Evolutionary conservation across 129 eudicot species (phyloP).

Genomic region (Tanacetum coccineum): DNA sequence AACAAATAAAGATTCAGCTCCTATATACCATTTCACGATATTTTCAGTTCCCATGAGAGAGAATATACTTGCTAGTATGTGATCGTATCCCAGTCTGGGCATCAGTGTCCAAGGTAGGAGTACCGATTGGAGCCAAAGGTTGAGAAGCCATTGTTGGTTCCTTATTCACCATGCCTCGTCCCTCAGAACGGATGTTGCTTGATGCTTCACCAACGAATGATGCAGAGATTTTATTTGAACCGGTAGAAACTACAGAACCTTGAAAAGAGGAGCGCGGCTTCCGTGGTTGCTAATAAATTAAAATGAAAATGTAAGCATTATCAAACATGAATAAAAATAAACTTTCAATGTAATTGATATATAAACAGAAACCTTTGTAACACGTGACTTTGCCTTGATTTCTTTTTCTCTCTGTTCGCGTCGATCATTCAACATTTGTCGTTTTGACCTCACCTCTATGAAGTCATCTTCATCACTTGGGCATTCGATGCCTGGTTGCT

Average conservation of each 20-base stretch:
- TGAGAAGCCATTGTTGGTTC: slow-evolving; percentile 20
- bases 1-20: not conserved
- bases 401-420: slow-evolving; percentile 95
- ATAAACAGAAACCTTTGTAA: slow-evolving; percentile 45
- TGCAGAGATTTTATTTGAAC: slow-evolving; percentile 28
- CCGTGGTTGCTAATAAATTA: slow-evolving; percentile 47
- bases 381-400: slow-evolving; percentile 64
- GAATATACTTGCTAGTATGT: slow-evolving; percentile 52
- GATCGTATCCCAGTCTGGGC: slow-evolving; percentile 28
- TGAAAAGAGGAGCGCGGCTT: slow-evolving; percentile 49
- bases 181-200: slow-evolving; percentile 32
- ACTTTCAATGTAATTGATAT: not conserved
- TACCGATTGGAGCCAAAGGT: slow-evolving; percentile 64
- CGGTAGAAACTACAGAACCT: slow-evolving; percentile 25
- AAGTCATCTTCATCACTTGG: slow-evolving; percentile 97
- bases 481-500: slow-evolving; percentile 88
- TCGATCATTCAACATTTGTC: slow-evolving; percentile 91
- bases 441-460: slow-evolving; percentile 91
- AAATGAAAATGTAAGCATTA: not conserved
- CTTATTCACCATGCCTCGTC: slow-evolving; percentile 37
- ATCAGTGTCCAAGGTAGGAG: slow-evolving; percentile 50
- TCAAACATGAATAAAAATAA: not conserved
- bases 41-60: not conserved
- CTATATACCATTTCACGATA: no score
- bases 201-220: slow-evolving; percentile 39